Conservation (phyloP, 2,329 filamentous ascomycete genomes). For the Talaromyces islandicus region DNA sequence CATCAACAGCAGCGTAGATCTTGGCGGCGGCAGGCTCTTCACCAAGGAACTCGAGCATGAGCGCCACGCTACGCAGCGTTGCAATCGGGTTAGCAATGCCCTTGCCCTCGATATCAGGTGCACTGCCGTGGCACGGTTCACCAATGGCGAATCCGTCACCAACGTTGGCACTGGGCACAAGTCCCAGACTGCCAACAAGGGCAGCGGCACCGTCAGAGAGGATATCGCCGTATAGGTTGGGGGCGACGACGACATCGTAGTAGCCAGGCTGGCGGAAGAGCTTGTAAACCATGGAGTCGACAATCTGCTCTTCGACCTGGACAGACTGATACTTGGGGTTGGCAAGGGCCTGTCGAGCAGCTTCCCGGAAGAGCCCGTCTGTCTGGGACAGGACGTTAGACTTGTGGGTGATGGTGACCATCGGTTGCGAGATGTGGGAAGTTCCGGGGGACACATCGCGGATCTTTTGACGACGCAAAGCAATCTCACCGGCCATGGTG, state of each 20-base stretch:
- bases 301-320: slow-evolving; percentile 89
- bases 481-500: slow-evolving; percentile 91
- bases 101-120: slow-evolving; percentile 90
- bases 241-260: slow-evolving; percentile 97
- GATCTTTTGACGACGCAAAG: slow-evolving; percentile 75
- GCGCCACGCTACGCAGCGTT: slow-evolving; percentile 79
- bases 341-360: slow-evolving; percentile 67
- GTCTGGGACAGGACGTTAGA: slow-evolving; percentile 95
- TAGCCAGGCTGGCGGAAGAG: slow-evolving; percentile 91
- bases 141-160: slow-evolving; percentile 92
- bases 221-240: slow-evolving; percentile 96
- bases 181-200: slow-evolving; percentile 81
- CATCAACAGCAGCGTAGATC: slow-evolving; percentile 91
- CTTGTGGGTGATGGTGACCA: slow-evolving; percentile 98
- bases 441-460: slow-evolving; percentile 51
- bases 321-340: slow-evolving; percentile 59
- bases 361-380: slow-evolving; percentile 87
- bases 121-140: slow-evolving; percentile 94
- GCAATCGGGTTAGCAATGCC: slow-evolving; percentile 95
- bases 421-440: slow-evolving; percentile 54
- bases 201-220: slow-evolving; percentile 92
- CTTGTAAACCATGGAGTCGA: slow-evolving; percentile 99
- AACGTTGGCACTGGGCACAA: slow-evolving; percentile 93
- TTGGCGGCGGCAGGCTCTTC: slow-evolving; percentile 78
- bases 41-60: slow-evolving; percentile 95